These are phyloP conservation scores for Keithomyces neogunnii DNA, from an alignment of 2,329 filamentous ascomycete species.

Conservation along the genomic window DNA sequence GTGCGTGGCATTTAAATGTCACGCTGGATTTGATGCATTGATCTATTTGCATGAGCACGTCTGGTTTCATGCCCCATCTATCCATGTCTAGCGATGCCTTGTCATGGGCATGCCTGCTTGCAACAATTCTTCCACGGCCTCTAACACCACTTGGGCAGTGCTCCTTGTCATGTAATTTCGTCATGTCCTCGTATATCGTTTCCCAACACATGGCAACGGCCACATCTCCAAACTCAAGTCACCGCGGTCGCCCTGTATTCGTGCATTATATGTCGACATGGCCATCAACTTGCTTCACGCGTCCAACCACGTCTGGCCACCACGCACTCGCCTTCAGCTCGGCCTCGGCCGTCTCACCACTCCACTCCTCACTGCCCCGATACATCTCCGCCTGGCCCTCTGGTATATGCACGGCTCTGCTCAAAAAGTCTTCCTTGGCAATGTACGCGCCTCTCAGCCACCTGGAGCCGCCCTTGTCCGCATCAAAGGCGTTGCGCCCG, in stretches of 20 bases:
- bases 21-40: too few species aligned
- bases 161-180: too few species aligned
- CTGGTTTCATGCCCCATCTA: too few species aligned
- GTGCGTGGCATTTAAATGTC: too few species aligned
- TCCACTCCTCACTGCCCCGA: slow-evolving; percentile 16
- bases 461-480: slow-evolving; percentile 50
- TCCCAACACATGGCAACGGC: neutral
- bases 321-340: slow-evolving; percentile 17
- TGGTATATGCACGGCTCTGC: slow-evolving; percentile 24
- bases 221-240: neutral
- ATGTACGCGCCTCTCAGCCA: slow-evolving; percentile 87
- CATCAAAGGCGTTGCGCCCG: slow-evolving; percentile 68
- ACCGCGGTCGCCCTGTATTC: too few species aligned
- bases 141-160: too few species aligned
- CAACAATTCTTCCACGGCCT: too few species aligned
- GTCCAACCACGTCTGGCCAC: slow-evolving; percentile 17
- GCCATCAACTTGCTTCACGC: slow-evolving; percentile 13
- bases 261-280: slow-evolving; percentile 5
- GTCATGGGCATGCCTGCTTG: too few species aligned
- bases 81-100: too few species aligned
- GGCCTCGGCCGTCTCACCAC: slow-evolving; percentile 14
- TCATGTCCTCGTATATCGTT: too few species aligned
- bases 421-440: slow-evolving; percentile 39
- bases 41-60: too few species aligned
- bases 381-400: slow-evolving; percentile 15